Conservation (phyloP, 2,329 filamentous ascomycete genomes). For the Aspergillus eucalypticola region DNA sequence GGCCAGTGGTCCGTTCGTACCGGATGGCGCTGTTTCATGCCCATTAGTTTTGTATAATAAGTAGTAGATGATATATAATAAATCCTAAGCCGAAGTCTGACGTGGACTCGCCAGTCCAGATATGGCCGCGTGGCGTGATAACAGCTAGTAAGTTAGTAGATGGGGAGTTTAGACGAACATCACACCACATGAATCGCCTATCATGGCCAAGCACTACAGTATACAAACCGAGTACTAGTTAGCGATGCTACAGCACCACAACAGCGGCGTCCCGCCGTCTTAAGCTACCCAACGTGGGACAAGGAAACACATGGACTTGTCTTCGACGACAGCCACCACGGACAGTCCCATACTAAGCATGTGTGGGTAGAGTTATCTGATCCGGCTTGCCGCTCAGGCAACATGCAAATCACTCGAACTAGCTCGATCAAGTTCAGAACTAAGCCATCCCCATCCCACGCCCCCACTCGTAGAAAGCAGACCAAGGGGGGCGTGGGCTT, state of each 20-base stretch:
- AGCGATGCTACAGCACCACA: neutral
- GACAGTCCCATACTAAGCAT: neutral
- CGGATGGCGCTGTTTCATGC: neutral
- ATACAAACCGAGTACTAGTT: neutral
- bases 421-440: neutral
- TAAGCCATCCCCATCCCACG: neutral
- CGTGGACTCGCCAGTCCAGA: neutral
- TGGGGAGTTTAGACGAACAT: neutral
- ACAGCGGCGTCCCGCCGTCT: neutral
- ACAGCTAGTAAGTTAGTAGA: neutral
- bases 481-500: too few species aligned
- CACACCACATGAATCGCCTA: neutral
- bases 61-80: slow-evolving; percentile 3
- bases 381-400: neutral
- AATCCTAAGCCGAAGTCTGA: neutral
- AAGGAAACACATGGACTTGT: neutral
- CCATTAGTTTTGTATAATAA: neutral
- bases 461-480: too few species aligned
- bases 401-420: neutral
- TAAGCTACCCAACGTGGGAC: neutral
- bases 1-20: neutral
- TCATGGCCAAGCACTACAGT: neutral
- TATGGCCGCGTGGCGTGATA: neutral
- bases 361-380: neutral
- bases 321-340: neutral